These are phyloP conservation scores for Mesostigma viride DNA, from an alignment of 139 green algal genomes.

Conservation along the genomic window DNA sequence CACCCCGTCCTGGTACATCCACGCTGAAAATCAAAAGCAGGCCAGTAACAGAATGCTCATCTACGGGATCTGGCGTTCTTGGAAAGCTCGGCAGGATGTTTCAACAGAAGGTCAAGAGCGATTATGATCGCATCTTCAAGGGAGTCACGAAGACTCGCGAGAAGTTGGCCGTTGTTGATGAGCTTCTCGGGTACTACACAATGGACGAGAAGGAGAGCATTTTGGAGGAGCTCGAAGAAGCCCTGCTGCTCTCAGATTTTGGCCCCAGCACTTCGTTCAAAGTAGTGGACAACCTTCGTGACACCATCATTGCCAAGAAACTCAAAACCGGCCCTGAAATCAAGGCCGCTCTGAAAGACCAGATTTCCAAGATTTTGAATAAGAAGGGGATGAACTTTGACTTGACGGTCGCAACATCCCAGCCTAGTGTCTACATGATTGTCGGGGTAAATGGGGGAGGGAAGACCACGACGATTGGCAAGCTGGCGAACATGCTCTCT, in stretches of 20 bases:
- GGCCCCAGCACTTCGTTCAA: conserved; percentile 26
- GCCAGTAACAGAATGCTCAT: no score
- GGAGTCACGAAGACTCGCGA: conserved; percentile 83
- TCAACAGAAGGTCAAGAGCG: conserved; percentile 77
- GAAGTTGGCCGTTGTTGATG: conserved; percentile 81
- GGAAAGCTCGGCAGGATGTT: conserved; percentile 46
- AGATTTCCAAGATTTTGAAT: conserved; percentile 25
- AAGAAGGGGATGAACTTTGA: not conserved
- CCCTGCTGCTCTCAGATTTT: conserved; percentile 28
- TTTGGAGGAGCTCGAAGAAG: conserved; percentile 89
- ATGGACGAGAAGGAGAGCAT: conserved; percentile 78
- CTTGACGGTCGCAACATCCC: not conserved
- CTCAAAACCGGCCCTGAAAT: conserved; percentile 64
- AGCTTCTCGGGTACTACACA: conserved; percentile 84
- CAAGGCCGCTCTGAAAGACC: conserved; percentile 62
- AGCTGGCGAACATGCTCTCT: conserved; percentile 21
- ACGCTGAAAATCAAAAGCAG: no score
- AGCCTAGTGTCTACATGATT: conserved; percentile 27
- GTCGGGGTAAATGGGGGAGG: conserved; percentile 91
- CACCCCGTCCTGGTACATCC: no score
- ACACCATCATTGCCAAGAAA: conserved; percentile 16
- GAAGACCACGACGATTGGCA: conserved; percentile 89
- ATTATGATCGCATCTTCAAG: conserved; percentile 75
- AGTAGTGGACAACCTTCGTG: conserved; percentile 19
- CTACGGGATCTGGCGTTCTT: conserved; percentile 12